Conservation (phyloP, 306 rosid genomes). For the Dalbergia oliveri region DNA sequence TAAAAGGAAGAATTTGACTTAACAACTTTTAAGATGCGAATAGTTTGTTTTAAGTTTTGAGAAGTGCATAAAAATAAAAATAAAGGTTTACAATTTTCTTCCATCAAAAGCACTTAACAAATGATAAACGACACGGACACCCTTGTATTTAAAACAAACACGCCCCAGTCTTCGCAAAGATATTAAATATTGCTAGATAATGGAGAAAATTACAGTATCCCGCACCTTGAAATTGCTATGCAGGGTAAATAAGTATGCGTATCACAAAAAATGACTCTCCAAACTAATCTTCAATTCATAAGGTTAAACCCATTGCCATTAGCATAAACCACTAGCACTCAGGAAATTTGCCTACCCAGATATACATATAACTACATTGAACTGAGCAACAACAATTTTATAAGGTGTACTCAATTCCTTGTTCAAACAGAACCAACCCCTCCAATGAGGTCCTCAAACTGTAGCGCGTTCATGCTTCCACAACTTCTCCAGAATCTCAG, state of each 20-base stretch:
- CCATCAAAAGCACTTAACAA: too few relatives aligned
- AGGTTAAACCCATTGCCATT: not conserved
- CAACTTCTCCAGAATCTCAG: constrained; percentile 12
- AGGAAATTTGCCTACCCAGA: constrained; percentile 5
- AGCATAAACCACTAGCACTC: not conserved
- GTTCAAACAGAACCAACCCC: not conserved
- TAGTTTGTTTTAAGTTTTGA: too few relatives aligned
- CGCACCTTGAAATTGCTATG: constrained; percentile 15
- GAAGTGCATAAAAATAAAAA: too few relatives aligned
- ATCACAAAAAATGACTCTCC: not conserved
- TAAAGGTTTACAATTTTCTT: too few relatives aligned
- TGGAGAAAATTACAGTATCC: not conserved
- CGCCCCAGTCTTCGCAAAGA: not conserved
- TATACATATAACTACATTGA: not conserved
- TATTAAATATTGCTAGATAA: not conserved
- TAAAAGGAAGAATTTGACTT: too few relatives aligned
- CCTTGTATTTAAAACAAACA: too few relatives aligned
- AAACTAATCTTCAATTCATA: not conserved
- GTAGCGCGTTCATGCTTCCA: constrained; percentile 19
- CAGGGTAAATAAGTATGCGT: not conserved
- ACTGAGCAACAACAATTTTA: not conserved
- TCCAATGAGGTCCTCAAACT: constrained; percentile 21
- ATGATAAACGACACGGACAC: too few relatives aligned
- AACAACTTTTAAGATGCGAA: too few relatives aligned
- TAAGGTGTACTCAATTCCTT: not conserved